phyloP scores from a whole-genome alignment of 1,139 yeast species.

The Suhomyces atakaporum region DNA sequence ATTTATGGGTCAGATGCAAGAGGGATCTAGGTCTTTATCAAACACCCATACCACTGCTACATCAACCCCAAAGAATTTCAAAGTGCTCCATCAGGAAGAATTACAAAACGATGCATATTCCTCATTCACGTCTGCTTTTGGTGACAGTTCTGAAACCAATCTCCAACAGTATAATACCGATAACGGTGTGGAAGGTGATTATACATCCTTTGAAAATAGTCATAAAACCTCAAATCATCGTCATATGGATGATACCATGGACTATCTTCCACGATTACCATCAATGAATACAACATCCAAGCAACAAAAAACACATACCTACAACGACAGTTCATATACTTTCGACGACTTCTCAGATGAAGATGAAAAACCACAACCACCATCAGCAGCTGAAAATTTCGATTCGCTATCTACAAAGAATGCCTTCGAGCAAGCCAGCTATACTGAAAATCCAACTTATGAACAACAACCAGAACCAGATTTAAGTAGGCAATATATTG shows the following conservation, averaged over 20 bases:
- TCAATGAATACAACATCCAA: constrained; percentile 3
- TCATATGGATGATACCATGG: constrained; percentile 5
- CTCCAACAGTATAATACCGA: constrained; percentile 17
- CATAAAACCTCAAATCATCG: constrained; percentile 3
- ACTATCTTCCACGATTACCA: constrained; percentile 10
- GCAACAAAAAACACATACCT: constrained; percentile 6
- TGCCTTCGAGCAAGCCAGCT: too few relatives aligned
- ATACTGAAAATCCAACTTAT: background rate
- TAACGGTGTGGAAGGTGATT: constrained; percentile 23
- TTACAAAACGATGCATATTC: constrained; percentile 31
- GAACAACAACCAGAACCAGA: background rate
- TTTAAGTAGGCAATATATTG: constrained; percentile 1
- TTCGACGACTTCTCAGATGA: constrained; percentile 28
- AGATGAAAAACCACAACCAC: constrained; percentile 11
- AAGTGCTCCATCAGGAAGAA: constrained; percentile 20
- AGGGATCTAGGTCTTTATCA: constrained; percentile 12
- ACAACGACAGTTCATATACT: constrained; percentile 31
- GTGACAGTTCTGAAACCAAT: constrained; percentile 24
- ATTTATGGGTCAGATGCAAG: constrained; percentile 14
- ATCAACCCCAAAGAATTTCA: constrained; percentile 39
- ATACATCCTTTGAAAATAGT: constrained; percentile 26
- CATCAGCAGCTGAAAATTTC: constrained; percentile 6
- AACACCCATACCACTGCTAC: constrained; percentile 34
- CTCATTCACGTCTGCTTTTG: constrained; percentile 40
- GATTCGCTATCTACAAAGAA: constrained; percentile 12